Evolutionary conservation across 2,329 filamentous ascomycete genomes (phyloP).

Genomic region (Colletotrichum sp.): DNA sequence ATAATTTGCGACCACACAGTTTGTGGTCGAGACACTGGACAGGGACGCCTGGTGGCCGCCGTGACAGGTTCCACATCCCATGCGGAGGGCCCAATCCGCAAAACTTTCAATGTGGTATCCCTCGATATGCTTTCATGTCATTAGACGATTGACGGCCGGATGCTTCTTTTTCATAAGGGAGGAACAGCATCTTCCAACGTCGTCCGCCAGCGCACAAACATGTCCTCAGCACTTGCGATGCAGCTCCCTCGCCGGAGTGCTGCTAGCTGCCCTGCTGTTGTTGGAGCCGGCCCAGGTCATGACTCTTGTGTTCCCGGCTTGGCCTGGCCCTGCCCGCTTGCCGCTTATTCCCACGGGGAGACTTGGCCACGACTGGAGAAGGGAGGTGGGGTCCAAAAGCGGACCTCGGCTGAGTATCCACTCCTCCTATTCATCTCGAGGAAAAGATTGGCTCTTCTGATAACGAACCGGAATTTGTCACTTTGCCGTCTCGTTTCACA

Average conservation of each 20-base stretch:
- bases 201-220: neutral
- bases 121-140: neutral
- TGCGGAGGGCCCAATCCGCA: neutral
- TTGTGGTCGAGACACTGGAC: neutral
- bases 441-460: neutral
- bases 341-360: neutral
- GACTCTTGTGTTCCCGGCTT: neutral
- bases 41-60: neutral
- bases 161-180: neutral
- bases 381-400: neutral
- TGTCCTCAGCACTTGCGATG: neutral
- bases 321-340: neutral
- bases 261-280: neutral
- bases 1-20: neutral
- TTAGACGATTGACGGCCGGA: neutral
- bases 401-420: slow-evolving; percentile 15
- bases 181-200: neutral
- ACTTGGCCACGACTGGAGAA: neutral
- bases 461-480: neutral
- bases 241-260: neutral
- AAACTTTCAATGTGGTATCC: neutral
- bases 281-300: neutral
- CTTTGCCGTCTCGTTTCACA: neutral
- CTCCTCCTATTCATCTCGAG: slow-evolving; percentile 1
- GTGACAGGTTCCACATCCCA: neutral